These are phyloP conservation scores for Leccinum subtestaceum DNA, from an alignment of 768 basidiomycete species.

Conservation along the genomic window DNA sequence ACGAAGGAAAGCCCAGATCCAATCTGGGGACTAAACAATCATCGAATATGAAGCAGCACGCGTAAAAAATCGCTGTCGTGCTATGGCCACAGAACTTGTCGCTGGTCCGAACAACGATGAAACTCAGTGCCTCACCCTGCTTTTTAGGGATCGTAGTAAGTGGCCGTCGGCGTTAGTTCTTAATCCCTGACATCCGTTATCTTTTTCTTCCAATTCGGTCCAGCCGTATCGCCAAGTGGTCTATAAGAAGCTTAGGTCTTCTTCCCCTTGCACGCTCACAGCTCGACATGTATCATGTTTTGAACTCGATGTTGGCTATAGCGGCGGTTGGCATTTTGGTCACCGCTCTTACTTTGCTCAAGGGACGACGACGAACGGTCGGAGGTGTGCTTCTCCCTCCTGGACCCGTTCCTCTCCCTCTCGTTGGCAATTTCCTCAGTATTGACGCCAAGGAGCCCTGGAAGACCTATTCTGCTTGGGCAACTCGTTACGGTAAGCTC, in stretches of 20 bases:
- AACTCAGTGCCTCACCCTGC: too few relatives aligned
- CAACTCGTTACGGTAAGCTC: conserved; percentile 14
- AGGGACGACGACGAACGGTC: neutral
- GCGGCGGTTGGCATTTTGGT: neutral
- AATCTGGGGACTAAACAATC: neutral
- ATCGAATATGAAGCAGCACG: neutral
- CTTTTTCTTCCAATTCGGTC: neutral
- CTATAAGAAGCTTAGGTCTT: neutral
- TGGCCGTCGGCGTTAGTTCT: neutral
- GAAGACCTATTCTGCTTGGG: conserved; percentile 21
- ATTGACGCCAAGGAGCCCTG: conserved; percentile 21
- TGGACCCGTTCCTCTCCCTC: conserved; percentile 20
- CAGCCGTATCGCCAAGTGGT: neutral
- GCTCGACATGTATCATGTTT: neutral
- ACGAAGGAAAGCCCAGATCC: neutral
- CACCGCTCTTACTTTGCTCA: neutral
- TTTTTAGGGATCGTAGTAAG: neutral
- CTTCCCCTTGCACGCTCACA: neutral
- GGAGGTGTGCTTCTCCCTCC: conserved; percentile 12
- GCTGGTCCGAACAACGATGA: too few relatives aligned
- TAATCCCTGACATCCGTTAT: neutral
- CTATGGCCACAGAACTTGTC: neutral
- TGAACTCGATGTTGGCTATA: neutral
- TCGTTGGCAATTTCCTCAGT: conserved; percentile 17
- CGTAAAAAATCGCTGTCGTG: neutral